phyloP scores from a whole-genome alignment of 805 yeast species.

The Aciculoconidium aculeatum region DNA sequence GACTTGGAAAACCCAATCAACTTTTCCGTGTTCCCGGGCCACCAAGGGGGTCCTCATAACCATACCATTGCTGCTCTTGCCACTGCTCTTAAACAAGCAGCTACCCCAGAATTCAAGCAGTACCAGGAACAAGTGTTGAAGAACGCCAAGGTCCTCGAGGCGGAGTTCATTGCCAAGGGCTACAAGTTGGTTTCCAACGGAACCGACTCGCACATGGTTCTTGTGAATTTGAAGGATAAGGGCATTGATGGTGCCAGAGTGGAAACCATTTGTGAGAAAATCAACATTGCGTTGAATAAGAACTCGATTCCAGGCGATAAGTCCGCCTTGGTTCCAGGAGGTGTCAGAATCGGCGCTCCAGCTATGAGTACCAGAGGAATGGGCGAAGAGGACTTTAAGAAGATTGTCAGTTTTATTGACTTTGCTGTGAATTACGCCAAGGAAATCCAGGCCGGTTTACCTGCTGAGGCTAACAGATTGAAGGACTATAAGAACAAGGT shows the following conservation, averaged over 20 bases:
- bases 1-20: conserved; percentile 89
- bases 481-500: conserved; percentile 91
- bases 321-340: conserved; percentile 94
- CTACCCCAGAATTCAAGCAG: conserved; percentile 78
- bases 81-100: conserved; percentile 89
- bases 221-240: conserved; percentile 74
- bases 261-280: conserved; percentile 81
- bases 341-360: conserved; percentile 95
- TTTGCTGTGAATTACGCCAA: conserved; percentile 73
- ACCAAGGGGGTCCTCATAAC: conserved; percentile 99
- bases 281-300: conserved; percentile 92
- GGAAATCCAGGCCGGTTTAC: conserved; percentile 70
- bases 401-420: conserved; percentile 76
- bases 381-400: conserved; percentile 66
- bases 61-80: conserved; percentile 96
- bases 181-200: conserved; percentile 84
- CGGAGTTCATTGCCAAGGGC: conserved; percentile 57
- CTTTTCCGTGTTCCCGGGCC: conserved; percentile 98
- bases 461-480: conserved; percentile 89
- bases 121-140: conserved; percentile 80
- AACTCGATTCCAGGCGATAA: conserved; percentile 96
- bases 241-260: conserved; percentile 93
- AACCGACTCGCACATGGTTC: conserved; percentile 89
- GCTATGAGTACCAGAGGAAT: conserved; percentile 98
- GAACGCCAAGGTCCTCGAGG: conserved; percentile 76